Conservation (phyloP, 1,284 basidiomycete species). For the Paramarasmius palmivorus region DNA sequence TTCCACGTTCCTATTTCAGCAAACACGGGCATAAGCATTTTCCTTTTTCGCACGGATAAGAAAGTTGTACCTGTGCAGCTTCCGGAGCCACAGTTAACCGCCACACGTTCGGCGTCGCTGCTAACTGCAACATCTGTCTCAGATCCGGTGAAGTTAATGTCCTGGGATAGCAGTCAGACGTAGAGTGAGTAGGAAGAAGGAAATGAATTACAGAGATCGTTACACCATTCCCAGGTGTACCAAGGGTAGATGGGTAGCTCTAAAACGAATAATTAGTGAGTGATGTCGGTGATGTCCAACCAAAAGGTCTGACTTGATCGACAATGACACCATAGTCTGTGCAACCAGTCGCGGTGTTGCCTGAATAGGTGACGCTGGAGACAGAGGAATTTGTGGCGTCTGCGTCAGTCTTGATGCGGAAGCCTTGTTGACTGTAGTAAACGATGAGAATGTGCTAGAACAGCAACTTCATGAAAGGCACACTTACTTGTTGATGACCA, state of each 20-base stretch:
- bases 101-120: conserved; percentile 35
- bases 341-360: conserved; percentile 20
- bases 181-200: background rate
- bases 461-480: too few species aligned
- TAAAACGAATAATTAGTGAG: background rate
- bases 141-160: conserved; percentile 37
- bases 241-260: conserved; percentile 38
- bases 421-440: conserved; percentile 28
- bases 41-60: background rate
- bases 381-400: conserved; percentile 34
- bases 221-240: conserved; percentile 36
- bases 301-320: conserved; percentile 26
- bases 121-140: conserved; percentile 36
- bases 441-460: background rate
- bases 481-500: conserved; percentile 20
- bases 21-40: background rate
- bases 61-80: conserved; percentile 40
- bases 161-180: conserved; percentile 23
- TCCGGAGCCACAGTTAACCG: conserved; percentile 45
- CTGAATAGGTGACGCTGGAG: conserved; percentile 35
- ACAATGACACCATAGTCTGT: conserved; percentile 36
- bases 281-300: background rate
- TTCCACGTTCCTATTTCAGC: conserved; percentile 46
- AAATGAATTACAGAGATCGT: conserved; percentile 17
- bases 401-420: conserved; percentile 42